Conservation (phyloP, 306 rosid species). For the Ziziphus jujuba region DNA sequence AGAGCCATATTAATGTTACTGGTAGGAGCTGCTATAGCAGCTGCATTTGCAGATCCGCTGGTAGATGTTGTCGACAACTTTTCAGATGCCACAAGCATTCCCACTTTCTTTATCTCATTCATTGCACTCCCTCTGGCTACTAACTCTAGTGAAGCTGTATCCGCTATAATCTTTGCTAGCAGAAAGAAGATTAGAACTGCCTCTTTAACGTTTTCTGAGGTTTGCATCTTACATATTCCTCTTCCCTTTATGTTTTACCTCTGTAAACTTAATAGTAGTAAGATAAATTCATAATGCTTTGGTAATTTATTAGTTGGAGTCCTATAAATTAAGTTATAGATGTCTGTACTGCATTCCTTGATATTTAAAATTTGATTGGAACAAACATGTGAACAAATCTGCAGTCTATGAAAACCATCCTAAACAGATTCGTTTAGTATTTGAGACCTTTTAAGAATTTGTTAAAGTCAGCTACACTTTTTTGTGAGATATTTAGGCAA, state of each 20-base stretch:
- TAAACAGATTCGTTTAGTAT: too few species aligned
- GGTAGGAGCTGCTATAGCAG: slow-evolving; percentile 78
- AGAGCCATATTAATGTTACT: slow-evolving; percentile 65
- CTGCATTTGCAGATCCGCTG: slow-evolving; percentile 79
- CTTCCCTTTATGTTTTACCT: neutral
- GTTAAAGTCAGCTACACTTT: too few species aligned
- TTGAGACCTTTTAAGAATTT: too few species aligned
- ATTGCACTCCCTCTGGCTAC: slow-evolving; percentile 83
- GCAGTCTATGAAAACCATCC: too few species aligned
- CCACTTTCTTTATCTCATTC: slow-evolving; percentile 93
- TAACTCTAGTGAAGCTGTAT: slow-evolving; percentile 88
- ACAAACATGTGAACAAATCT: too few species aligned
- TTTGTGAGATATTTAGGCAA: too few species aligned
- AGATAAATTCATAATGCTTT: too few species aligned
- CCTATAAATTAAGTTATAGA: too few species aligned
- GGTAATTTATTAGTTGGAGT: too few species aligned
- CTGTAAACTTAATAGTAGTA: neutral
- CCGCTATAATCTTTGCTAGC: slow-evolving; percentile 85
- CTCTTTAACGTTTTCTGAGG: slow-evolving; percentile 93
- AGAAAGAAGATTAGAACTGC: slow-evolving; percentile 80
- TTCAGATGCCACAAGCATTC: slow-evolving; percentile 84
- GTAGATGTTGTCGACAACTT: slow-evolving; percentile 88
- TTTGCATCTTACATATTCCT: slow-evolving; percentile 28
- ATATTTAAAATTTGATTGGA: too few species aligned
- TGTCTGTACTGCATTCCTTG: too few species aligned